Conservation (phyloP, 768 basidiomycete species). For the Crepidotus variabilis region DNA sequence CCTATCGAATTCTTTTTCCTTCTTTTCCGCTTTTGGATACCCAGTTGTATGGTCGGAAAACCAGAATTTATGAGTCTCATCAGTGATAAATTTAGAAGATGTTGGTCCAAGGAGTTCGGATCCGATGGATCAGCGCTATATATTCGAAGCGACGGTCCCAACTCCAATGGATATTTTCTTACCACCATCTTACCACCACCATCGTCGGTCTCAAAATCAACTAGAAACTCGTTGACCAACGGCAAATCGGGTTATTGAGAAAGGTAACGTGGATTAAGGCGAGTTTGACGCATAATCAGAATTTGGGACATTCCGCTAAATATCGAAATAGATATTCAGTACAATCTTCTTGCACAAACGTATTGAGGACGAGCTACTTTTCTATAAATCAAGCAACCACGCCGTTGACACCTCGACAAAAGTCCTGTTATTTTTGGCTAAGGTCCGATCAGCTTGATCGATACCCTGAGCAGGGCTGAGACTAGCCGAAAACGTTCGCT, state of each 20-base stretch:
- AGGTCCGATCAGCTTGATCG: neutral
- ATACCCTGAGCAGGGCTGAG: neutral
- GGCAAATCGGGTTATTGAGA: neutral
- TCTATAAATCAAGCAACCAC: neutral
- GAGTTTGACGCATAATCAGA: too few relatives aligned
- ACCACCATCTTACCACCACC: neutral
- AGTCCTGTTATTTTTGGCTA: neutral
- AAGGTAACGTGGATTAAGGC: neutral
- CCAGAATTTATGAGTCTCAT: too few relatives aligned
- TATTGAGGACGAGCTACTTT: neutral
- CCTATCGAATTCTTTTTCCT: too few relatives aligned
- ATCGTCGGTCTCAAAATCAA: neutral
- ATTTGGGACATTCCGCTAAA: too few relatives aligned
- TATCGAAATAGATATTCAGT: too few relatives aligned
- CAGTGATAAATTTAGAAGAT: neutral
- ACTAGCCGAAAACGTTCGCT: neutral
- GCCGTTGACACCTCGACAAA: neutral
- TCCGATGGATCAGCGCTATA: neutral
- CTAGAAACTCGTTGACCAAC: neutral
- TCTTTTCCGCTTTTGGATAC: too few relatives aligned
- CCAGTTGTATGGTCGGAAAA: too few relatives aligned
- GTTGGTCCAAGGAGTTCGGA: neutral
- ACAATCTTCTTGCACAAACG: too few relatives aligned
- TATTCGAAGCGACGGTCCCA: neutral
- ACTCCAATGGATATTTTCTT: neutral